A percentile compares a stretch with the other conserved stretches of the same genome.
phyloP scores from a whole-genome alignment of 2,329 filamentous ascomycete species.

The Fusarium pseudograminearum region DNA sequence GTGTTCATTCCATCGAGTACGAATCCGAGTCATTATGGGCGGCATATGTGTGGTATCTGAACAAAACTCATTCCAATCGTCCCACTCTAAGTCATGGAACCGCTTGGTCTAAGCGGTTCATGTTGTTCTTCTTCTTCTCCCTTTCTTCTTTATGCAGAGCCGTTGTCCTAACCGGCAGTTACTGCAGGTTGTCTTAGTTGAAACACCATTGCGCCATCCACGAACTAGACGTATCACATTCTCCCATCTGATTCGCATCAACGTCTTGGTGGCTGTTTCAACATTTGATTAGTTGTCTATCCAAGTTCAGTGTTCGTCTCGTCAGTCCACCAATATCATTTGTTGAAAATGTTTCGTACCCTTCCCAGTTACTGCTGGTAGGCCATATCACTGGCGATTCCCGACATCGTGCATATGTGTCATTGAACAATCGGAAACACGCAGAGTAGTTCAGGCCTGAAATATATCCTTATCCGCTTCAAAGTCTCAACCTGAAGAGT shows the following conservation, averaged over 20 bases:
- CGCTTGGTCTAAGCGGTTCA: not conserved
- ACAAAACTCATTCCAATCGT: not conserved
- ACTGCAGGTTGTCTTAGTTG: not conserved
- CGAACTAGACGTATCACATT: not conserved
- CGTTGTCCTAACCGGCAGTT: not conserved
- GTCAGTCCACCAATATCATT: not conserved
- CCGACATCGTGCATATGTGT: too few species aligned
- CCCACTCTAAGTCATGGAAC: not conserved
- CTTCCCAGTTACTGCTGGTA: not conserved
- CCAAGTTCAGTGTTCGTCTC: not conserved
- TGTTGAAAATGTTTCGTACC: not conserved
- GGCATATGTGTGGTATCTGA: not conserved
- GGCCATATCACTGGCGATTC: not conserved
- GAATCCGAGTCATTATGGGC: conserved; percentile 11
- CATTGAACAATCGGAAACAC: not conserved
- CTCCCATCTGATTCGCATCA: not conserved
- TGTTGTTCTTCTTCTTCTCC: not conserved
- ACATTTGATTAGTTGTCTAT: not conserved
- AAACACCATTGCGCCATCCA: not conserved
- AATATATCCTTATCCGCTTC: too few species aligned
- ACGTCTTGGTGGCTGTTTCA: not conserved
- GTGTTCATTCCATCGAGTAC: conserved; percentile 13
- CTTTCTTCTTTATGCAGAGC: not conserved
- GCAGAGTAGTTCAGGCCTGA: rapidly evolving
- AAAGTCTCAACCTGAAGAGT: not conserved